These are phyloP conservation scores for Claviceps arundinis DNA, from an alignment of 2,329 filamentous ascomycete species.

Conservation along the genomic window DNA sequence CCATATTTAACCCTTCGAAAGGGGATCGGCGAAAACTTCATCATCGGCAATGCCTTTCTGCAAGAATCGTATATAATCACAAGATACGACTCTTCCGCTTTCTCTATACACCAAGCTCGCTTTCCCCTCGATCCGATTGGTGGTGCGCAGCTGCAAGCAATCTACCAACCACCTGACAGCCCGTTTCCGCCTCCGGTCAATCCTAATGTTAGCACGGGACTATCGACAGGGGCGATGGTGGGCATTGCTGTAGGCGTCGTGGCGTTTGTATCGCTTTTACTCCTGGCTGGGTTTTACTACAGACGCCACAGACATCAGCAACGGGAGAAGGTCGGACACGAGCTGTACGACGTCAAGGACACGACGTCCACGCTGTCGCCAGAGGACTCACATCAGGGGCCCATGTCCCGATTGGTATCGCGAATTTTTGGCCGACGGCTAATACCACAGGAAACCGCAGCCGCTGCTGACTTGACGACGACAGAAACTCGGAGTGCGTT, in stretches of 20 bases:
- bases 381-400: constrained; percentile 12
- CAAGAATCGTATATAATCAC: constrained; percentile 53
- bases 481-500: constrained; percentile 15
- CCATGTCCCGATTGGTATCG: constrained; percentile 22
- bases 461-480: constrained; percentile 6
- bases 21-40: constrained; percentile 36
- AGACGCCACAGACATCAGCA: constrained; percentile 22
- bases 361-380: constrained; percentile 20
- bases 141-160: constrained; percentile 27
- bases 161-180: constrained; percentile 30
- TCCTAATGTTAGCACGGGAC: constrained; percentile 9
- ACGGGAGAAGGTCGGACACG: constrained; percentile 12
- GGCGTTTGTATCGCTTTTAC: constrained; percentile 16
- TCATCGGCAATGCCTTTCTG: constrained; percentile 55
- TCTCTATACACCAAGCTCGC: constrained; percentile 41
- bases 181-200: constrained; percentile 29
- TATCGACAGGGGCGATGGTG: constrained; percentile 28
- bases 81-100: constrained; percentile 38
- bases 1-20: constrained; percentile 56
- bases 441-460: constrained; percentile 11
- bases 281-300: constrained; percentile 20
- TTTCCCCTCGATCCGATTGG: constrained; percentile 31
- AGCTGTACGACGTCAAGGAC: constrained; percentile 23
- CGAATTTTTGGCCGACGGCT: constrained; percentile 26
- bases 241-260: constrained; percentile 33